Percentiles rank a stretch among this genome's conserved stretches.
phyloP scores from a whole-genome alignment of 257 asterid species.

The Mentha longifolia region DNA sequence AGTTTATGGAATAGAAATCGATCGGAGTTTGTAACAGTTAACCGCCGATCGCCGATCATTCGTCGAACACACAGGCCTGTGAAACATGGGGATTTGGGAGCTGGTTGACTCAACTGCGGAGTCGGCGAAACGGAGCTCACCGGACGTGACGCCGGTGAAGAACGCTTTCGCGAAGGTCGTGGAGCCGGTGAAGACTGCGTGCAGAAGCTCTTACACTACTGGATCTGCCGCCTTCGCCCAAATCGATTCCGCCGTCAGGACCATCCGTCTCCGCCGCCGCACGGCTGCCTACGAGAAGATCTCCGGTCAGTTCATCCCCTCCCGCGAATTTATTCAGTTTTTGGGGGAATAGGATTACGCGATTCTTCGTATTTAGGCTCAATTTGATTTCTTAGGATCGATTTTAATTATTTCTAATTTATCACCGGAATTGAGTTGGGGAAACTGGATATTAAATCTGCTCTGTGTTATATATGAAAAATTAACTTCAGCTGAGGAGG shows the following conservation, averaged over 20 bases:
- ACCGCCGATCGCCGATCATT: neutral
- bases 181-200: neutral
- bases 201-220: neutral
- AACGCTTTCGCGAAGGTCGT: slow-evolving; percentile 36
- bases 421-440: neutral
- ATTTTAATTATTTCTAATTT: neutral
- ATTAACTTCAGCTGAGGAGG: neutral
- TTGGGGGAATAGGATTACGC: neutral
- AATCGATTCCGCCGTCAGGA: neutral
- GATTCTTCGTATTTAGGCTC: no score
- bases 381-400: neutral
- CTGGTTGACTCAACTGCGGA: slow-evolving; percentile 43
- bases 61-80: neutral
- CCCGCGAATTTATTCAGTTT: neutral
- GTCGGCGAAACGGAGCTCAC: slow-evolving; percentile 35
- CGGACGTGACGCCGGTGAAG: slow-evolving; percentile 33
- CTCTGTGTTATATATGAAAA: neutral
- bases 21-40: no score
- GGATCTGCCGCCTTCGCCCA: neutral
- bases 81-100: slow-evolving; percentile 53
- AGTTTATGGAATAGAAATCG: no score
- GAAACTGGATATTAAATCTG: slow-evolving; percentile 12
- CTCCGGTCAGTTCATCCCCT: neutral
- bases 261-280: neutral
- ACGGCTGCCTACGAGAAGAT: neutral